A percentile compares a stretch with the other conserved stretches of the same genome.
Conservation (phyloP, 495 filamentous ascomycete genomes). For the Annulohypoxylon nitens region DNA sequence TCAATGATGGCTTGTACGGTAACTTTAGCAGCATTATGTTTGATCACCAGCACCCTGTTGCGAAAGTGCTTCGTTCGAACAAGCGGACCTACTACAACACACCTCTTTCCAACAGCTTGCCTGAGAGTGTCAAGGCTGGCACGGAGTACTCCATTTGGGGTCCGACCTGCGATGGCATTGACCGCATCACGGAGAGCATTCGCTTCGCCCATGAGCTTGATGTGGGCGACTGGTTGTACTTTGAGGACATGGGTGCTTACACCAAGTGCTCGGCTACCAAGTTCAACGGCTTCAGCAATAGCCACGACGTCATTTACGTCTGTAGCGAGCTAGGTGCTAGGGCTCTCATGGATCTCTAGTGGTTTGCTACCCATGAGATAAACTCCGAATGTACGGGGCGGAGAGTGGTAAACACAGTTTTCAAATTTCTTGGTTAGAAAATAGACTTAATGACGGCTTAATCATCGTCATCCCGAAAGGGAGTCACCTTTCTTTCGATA, state of each 20-base stretch:
- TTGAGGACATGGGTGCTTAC: conserved; percentile 98
- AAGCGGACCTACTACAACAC: conserved; percentile 65
- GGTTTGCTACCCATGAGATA: neutral
- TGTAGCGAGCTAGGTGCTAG: conserved; percentile 90
- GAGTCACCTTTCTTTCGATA: conserved; percentile 32
- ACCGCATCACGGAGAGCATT: conserved; percentile 86
- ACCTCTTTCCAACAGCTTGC: conserved; percentile 51
- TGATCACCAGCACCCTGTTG: conserved; percentile 92
- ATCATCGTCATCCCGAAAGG: conserved; percentile 25
- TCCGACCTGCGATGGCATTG: conserved; percentile 97
- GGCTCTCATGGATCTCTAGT: conserved; percentile 71
- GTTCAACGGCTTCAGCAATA: conserved; percentile 98
- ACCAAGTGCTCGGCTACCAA: conserved; percentile 95
- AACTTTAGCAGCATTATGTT: conserved; percentile 99
- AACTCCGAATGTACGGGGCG: neutral
- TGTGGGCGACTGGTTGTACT: conserved; percentile 97
- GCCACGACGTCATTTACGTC: conserved; percentile 92
- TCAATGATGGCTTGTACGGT: conserved; percentile 97
- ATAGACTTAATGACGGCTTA: conserved; percentile 31
- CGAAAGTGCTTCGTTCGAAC: conserved; percentile 78
- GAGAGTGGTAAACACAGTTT: neutral
- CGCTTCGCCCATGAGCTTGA: conserved; percentile 79
- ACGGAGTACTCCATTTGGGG: conserved; percentile 96
- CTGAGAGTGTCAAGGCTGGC: conserved; percentile 50
- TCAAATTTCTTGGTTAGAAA: conserved; percentile 23